phyloP scores from a whole-genome alignment of 768 basidiomycete species.

The Tephrocybe sp. region DNA sequence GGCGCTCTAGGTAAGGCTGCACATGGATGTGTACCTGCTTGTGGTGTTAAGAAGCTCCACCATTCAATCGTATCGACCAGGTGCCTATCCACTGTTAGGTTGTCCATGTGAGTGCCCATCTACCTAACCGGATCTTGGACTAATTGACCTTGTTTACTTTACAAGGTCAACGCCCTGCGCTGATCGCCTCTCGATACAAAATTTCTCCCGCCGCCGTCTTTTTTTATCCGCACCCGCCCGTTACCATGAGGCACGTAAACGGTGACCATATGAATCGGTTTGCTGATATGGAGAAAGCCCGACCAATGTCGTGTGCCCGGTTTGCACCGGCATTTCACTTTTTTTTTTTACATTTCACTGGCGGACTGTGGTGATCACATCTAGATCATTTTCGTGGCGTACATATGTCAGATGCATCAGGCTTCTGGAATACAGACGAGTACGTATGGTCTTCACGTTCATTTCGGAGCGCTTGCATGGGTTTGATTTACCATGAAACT shows the following conservation, averaged over 20 bases:
- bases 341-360: too few relatives aligned
- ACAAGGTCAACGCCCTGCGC: not conserved
- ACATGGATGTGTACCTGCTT: not conserved
- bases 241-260: too few relatives aligned
- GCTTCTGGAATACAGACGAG: not conserved
- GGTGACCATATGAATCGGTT: too few relatives aligned
- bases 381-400: not conserved
- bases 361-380: too few relatives aligned
- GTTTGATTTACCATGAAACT: not conserved
- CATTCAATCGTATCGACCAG: not conserved
- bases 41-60: not conserved
- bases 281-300: too few relatives aligned
- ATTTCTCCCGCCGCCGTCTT: not conserved
- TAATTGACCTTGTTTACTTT: not conserved
- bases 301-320: too few relatives aligned
- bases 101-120: not conserved
- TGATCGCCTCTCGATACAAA: not conserved
- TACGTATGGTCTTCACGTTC: not conserved
- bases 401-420: not conserved
- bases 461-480: too few relatives aligned
- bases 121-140: too few relatives aligned
- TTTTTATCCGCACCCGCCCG: too few relatives aligned
- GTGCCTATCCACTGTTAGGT: not conserved
- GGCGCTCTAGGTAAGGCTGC: too few relatives aligned
- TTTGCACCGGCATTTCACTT: too few relatives aligned